Evolutionary conservation across 73 alveolate species (phyloP).

Genomic region (Uronychia setigera): DNA sequence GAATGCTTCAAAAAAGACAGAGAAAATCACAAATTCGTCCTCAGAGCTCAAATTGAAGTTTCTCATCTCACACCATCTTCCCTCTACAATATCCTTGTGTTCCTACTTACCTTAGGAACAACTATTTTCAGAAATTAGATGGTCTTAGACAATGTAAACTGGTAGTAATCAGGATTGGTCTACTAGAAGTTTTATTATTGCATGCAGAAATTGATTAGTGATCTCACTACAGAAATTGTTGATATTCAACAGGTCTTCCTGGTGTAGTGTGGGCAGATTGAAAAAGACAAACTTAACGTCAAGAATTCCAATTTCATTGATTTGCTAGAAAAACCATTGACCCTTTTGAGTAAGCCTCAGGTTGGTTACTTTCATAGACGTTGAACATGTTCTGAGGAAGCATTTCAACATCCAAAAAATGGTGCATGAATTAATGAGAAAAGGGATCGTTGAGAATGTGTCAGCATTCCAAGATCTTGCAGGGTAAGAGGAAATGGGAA

Average conservation of each 20-base stretch:
- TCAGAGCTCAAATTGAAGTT: conserved; percentile 4
- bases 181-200: conserved; percentile 20
- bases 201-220: background rate
- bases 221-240: conserved; percentile 12
- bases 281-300: background rate
- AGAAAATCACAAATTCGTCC: background rate
- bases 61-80: conserved; percentile 10
- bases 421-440: conserved; percentile 17
- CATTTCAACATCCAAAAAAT: conserved; percentile 10
- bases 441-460: conserved; percentile 30
- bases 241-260: conserved; percentile 33
- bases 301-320: background rate
- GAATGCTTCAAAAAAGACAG: background rate
- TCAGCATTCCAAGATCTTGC: background rate
- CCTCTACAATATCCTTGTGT: background rate
- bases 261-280: conserved; percentile 37
- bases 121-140: background rate
- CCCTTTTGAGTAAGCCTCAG: conserved; percentile 1
- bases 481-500: too few relatives aligned
- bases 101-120: background rate
- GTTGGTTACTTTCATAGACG: conserved; percentile 8
- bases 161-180: conserved; percentile 30
- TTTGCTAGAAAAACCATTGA: background rate
- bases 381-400: background rate
- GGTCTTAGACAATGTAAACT: background rate